A percentile compares a stretch with the other conserved stretches of the same genome.
These are phyloP conservation scores for Chenopodium berlandieri DNA, from an alignment of 148 eudicot species.

Conservation along the genomic window DNA sequence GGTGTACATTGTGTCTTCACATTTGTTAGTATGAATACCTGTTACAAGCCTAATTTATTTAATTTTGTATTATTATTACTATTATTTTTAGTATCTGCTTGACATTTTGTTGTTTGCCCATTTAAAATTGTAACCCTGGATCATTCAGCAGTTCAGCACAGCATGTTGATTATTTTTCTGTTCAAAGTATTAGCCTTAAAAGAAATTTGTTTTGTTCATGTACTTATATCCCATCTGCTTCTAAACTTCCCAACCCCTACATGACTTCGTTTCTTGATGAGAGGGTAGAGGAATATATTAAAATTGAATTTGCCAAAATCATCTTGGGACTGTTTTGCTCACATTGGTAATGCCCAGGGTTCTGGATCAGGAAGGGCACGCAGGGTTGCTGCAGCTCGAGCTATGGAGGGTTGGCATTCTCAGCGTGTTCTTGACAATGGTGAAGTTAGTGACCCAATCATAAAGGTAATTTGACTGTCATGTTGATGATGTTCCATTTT, in stretches of 20 bases:
- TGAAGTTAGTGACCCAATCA: conserved; percentile 74
- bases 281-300: not conserved
- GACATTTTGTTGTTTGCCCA: not conserved
- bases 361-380: conserved; percentile 81
- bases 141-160: conserved; percentile 55
- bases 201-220: not conserved
- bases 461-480: conserved; percentile 39
- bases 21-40: not conserved
- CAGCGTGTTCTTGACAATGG: conserved; percentile 88
- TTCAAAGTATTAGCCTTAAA: conserved; percentile 28
- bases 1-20: not conserved
- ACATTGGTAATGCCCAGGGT: conserved; percentile 49
- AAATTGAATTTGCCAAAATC: not conserved
- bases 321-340: not conserved
- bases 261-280: not conserved
- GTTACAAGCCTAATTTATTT: not conserved
- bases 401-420: conserved; percentile 96
- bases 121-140: conserved; percentile 38
- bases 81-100: not conserved
- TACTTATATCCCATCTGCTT: not conserved
- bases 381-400: conserved; percentile 94
- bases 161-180: conserved; percentile 38
- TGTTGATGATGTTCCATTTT: conserved; percentile 4
- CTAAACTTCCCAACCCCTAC: not conserved
- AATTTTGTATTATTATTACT: not conserved